phyloP scores from a whole-genome alignment of 441 rosid species.

The Aquilaria agallochum region DNA sequence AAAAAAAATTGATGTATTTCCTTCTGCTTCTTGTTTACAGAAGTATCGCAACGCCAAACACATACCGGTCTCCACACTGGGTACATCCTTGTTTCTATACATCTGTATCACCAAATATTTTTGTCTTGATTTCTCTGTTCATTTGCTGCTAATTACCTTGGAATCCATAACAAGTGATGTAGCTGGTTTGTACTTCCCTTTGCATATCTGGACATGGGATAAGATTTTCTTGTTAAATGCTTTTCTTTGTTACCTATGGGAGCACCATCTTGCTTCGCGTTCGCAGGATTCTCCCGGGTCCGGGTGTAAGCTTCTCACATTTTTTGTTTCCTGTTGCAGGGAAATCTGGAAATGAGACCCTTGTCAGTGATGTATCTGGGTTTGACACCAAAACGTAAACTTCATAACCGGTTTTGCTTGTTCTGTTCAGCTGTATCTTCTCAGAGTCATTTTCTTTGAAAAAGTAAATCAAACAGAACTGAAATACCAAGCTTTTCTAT shows the following conservation, averaged over 20 bases:
- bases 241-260: too few relatives aligned
- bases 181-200: too few relatives aligned
- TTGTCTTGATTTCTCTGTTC: neutral
- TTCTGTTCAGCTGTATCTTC: neutral
- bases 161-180: too few relatives aligned
- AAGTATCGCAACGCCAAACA: constrained; percentile 80
- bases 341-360: neutral
- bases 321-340: neutral
- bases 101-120: neutral
- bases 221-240: too few relatives aligned
- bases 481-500: neutral
- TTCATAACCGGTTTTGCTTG: neutral
- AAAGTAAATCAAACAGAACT: neutral
- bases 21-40: constrained; percentile 25
- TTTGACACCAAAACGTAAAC: constrained; percentile 54
- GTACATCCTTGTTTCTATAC: neutral
- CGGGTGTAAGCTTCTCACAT: too few relatives aligned
- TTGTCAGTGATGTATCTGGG: constrained; percentile 35
- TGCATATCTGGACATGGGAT: too few relatives aligned
- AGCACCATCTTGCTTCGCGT: too few relatives aligned
- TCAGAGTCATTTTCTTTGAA: constrained; percentile 8
- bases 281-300: too few relatives aligned
- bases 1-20: neutral
- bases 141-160: too few relatives aligned
- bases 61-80: constrained; percentile 39